Evolutionary conservation across 352 stramenopile genomes (phyloP).

Genomic region (Globisporangium cystogenes): DNA sequence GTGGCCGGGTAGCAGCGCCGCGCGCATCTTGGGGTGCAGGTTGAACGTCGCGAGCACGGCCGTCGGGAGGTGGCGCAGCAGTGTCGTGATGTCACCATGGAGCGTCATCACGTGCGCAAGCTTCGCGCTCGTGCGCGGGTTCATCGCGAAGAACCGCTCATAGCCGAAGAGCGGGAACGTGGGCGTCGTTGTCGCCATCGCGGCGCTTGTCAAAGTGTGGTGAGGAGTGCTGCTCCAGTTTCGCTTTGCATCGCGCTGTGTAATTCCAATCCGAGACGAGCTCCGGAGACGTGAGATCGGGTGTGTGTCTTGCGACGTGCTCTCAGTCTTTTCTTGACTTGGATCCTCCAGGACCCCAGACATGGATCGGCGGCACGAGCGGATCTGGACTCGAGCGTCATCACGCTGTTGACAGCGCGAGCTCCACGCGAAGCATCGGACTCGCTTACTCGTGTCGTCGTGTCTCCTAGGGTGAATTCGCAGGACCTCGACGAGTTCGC

Average conservation of each 20-base stretch:
- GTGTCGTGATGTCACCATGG: conserved; percentile 28
- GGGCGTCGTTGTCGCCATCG: conserved; percentile 16
- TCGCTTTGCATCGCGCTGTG: too few relatives aligned
- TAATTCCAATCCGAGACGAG: too few relatives aligned
- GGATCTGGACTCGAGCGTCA: too few relatives aligned
- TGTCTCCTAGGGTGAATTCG: conserved; percentile 33
- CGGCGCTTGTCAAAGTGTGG: background rate
- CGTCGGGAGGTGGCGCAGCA: conserved; percentile 30
- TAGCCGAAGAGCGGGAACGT: conserved; percentile 56
- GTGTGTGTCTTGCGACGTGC: too few relatives aligned
- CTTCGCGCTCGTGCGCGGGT: conserved; percentile 30
- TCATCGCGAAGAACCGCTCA: conserved; percentile 66
- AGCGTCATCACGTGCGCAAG: conserved; percentile 48
- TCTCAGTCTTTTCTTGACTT: too few relatives aligned
- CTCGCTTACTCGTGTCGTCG: too few relatives aligned
- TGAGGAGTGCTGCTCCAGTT: background rate
- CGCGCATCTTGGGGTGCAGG: conserved; percentile 46
- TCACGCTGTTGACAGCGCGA: too few relatives aligned
- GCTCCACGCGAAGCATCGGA: too few relatives aligned
- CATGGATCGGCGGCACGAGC: too few relatives aligned
- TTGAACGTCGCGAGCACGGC: conserved; percentile 55
- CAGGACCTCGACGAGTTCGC: conserved; percentile 20
- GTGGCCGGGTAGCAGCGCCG: conserved; percentile 28
- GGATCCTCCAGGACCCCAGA: too few relatives aligned
- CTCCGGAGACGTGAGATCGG: too few relatives aligned